These are phyloP conservation scores for Crithidia thermophila DNA, from an alignment of 208 protist genomes.

Conservation along the genomic window DNA sequence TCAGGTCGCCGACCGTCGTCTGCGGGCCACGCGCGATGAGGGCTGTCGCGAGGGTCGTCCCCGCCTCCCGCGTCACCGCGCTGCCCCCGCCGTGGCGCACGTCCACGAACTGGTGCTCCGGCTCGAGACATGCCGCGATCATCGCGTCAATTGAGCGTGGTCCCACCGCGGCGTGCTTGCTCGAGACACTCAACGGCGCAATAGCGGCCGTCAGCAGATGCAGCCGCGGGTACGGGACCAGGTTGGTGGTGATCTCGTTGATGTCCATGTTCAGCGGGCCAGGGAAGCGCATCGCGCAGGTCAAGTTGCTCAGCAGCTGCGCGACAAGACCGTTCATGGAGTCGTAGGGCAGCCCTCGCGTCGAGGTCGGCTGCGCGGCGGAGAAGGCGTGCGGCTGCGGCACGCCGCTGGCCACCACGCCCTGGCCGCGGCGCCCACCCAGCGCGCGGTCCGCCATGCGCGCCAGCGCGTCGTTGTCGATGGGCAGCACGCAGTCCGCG, in stretches of 20 bases:
- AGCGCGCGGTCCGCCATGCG: conserved; percentile 81
- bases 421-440: conserved; percentile 6
- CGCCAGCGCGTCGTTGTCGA: conserved; percentile 94
- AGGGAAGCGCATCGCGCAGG: conserved; percentile 93
- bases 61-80: conserved; percentile 36
- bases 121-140: conserved; percentile 87
- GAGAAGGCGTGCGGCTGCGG: conserved; percentile 53
- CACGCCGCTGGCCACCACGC: conserved; percentile 24
- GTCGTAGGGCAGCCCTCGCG: conserved; percentile 90
- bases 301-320: conserved; percentile 95
- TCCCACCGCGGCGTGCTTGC: conserved; percentile 42
- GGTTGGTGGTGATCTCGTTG: conserved; percentile 97
- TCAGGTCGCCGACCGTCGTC: conserved; percentile 93
- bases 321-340: conserved; percentile 97
- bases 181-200: conserved; percentile 86
- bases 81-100: conserved; percentile 33
- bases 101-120: conserved; percentile 87
- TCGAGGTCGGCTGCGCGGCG: conserved; percentile 73
- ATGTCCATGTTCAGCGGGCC: conserved; percentile 97
- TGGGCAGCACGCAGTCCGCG: conserved; percentile 93
- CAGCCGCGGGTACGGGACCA: conserved; percentile 96
- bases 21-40: conserved; percentile 93
- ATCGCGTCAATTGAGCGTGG: conserved; percentile 84
- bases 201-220: conserved; percentile 93
- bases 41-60: conserved; percentile 83